Conservation (phyloP, 2,329 filamentous ascomycete species). For the Fusarium zealandicum region DNA sequence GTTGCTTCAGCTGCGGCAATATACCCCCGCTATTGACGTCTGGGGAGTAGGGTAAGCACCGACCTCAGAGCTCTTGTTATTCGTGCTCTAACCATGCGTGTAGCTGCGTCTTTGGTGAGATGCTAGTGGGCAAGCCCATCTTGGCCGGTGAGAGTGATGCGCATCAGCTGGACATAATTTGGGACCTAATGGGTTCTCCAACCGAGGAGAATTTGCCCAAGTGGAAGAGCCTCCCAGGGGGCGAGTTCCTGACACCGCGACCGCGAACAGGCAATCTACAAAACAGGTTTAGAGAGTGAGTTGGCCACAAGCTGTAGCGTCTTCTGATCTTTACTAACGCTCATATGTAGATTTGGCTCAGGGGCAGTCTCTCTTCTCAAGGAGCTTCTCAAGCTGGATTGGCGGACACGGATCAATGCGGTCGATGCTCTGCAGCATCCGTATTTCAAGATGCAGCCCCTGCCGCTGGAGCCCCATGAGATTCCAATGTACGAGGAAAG, state of each 20-base stretch:
- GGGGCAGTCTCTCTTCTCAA: constrained; percentile 80
- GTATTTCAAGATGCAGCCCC: constrained; percentile 83
- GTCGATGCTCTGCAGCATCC: constrained; percentile 91
- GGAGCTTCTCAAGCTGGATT: constrained; percentile 87
- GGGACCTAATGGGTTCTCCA: constrained; percentile 88
- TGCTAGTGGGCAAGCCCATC: constrained; percentile 94
- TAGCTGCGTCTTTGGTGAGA: constrained; percentile 97
- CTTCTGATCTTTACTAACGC: constrained; percentile 20
- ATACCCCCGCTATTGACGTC: constrained; percentile 97
- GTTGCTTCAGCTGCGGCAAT: constrained; percentile 83
- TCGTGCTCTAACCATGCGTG: constrained; percentile 30
- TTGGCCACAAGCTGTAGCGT: background rate
- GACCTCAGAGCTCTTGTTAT: background rate
- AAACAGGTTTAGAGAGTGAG: constrained; percentile 76
- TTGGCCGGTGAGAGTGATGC: constrained; percentile 86
- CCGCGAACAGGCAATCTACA: constrained; percentile 69
- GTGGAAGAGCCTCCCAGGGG: constrained; percentile 83
- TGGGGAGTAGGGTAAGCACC: constrained; percentile 89
- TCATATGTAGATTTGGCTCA: constrained; percentile 63
- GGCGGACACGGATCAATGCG: constrained; percentile 87
- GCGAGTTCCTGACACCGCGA: constrained; percentile 74
- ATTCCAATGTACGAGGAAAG: constrained; percentile 94
- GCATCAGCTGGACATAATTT: constrained; percentile 92
- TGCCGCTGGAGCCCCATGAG: constrained; percentile 82
- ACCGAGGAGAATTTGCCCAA: constrained; percentile 92